Evolutionary conservation across 306 rosid genomes (phyloP).

Genomic region (Quercus aquifolioides): DNA sequence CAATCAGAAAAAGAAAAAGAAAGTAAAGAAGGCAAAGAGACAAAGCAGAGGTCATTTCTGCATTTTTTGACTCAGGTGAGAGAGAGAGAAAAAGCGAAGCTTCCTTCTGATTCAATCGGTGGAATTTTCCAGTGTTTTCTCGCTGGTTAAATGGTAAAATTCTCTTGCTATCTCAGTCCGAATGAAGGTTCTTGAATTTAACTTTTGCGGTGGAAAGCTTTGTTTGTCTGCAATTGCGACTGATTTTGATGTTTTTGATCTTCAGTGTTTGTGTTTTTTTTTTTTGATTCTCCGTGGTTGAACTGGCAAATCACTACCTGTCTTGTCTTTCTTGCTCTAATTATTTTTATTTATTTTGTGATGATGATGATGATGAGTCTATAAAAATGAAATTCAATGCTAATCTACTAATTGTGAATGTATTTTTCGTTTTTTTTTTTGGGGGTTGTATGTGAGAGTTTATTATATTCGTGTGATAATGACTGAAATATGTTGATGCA

Average conservation of each 20-base stretch:
- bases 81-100: constrained; percentile 12
- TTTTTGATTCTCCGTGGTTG: constrained; percentile 3
- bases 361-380: not conserved
- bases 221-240: not conserved
- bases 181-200: not conserved
- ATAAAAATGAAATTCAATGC: too few species aligned
- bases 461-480: not conserved
- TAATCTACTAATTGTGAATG: not conserved
- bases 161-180: not conserved
- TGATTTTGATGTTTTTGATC: not conserved
- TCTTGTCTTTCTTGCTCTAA: not conserved
- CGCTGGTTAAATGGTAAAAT: constrained; percentile 35
- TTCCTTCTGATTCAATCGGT: constrained; percentile 24
- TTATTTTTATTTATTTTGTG: not conserved
- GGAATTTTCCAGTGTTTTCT: constrained; percentile 9
- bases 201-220: not conserved
- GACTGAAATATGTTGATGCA: not conserved
- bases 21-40: constrained; percentile 18
- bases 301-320: not conserved
- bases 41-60: constrained; percentile 24
- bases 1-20: too few species aligned
- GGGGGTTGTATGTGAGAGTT: not conserved
- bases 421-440: not conserved
- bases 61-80: constrained; percentile 15
- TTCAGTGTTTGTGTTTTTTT: not conserved